Conservation (phyloP, 345 rosid species). For the Aquilaria sinensis region DNA sequence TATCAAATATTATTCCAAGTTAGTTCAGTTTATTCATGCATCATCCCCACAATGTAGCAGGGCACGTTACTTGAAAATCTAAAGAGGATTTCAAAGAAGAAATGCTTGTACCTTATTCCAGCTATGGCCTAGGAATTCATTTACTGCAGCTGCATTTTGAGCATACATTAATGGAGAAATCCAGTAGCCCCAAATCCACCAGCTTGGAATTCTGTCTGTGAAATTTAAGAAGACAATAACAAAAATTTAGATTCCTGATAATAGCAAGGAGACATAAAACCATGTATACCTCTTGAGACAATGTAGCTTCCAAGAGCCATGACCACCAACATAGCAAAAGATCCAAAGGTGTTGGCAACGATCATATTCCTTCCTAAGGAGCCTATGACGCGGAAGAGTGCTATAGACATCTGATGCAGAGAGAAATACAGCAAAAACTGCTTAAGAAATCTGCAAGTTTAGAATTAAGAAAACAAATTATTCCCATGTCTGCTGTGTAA, state of each 20-base stretch:
- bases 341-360: constrained; percentile 94
- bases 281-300: constrained; percentile 69
- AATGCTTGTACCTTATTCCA: constrained; percentile 67
- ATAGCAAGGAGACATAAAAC: constrained; percentile 3
- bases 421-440: constrained; percentile 78
- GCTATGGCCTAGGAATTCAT: constrained; percentile 86
- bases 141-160: constrained; percentile 96
- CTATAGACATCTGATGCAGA: constrained; percentile 92
- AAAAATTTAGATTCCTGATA: constrained; percentile 5
- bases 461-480: constrained; percentile 18
- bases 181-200: constrained; percentile 99
- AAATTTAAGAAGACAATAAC: constrained; percentile 17
- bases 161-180: constrained; percentile 91
- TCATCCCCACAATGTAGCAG: background rate
- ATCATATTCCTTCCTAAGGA: constrained; percentile 95
- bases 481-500: constrained; percentile 5
- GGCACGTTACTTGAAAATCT: background rate
- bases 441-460: constrained; percentile 65
- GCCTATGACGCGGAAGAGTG: constrained; percentile 95
- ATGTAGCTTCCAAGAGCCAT: constrained; percentile 98
- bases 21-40: too few relatives aligned
- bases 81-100: background rate
- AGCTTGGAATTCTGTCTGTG: constrained; percentile 76
- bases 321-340: constrained; percentile 95
- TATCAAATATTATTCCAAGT: too few relatives aligned